phyloP scores from a whole-genome alignment of 768 basidiomycete species.

The Tulasnella calospora region DNA sequence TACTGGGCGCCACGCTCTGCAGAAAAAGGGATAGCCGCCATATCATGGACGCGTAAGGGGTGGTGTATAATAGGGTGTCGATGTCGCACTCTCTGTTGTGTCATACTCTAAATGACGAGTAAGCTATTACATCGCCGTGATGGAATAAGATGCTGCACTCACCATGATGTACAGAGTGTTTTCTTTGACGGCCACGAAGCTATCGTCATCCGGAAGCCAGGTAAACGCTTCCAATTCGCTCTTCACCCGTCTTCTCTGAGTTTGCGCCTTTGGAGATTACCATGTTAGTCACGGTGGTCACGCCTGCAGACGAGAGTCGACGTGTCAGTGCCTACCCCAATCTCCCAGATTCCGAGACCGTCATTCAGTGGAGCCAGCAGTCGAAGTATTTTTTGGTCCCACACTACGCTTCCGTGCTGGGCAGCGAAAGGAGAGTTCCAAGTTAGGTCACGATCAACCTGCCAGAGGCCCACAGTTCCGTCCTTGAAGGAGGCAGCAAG shows the following conservation, averaged over 20 bases:
- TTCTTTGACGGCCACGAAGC: constrained; percentile 67
- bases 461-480: neutral
- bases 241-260: constrained; percentile 55
- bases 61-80: neutral
- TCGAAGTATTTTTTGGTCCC: constrained; percentile 65
- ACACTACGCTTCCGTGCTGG: constrained; percentile 60
- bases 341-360: constrained; percentile 66
- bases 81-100: neutral
- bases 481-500: constrained; percentile 64
- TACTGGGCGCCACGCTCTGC: neutral
- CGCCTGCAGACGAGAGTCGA: neutral
- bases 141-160: neutral
- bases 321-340: constrained; percentile 46
- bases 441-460: constrained; percentile 43
- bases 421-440: constrained; percentile 59
- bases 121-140: neutral
- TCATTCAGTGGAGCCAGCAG: constrained; percentile 60
- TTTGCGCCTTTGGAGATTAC: constrained; percentile 50
- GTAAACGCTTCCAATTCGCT: constrained; percentile 56
- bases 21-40: neutral
- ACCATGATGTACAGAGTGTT: constrained; percentile 41
- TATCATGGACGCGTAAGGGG: neutral
- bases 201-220: constrained; percentile 62
- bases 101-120: neutral
- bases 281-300: neutral